Conservation (phyloP, 1,284 basidiomycete genomes). For the Takashimella koratensis region DNA sequence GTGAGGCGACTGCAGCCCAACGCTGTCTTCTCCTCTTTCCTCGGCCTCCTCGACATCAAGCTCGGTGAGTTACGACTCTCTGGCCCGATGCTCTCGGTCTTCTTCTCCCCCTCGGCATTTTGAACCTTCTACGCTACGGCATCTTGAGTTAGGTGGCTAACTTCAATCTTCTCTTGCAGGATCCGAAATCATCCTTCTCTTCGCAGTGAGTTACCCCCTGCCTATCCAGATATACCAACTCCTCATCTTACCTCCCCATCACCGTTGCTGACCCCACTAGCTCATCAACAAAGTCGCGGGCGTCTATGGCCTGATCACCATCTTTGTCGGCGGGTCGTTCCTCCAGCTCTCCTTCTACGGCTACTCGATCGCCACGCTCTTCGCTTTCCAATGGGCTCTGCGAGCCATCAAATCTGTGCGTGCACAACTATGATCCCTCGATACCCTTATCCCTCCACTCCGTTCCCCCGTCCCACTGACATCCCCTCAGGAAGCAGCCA, state of each 20-base stretch:
- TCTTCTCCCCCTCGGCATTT: no score
- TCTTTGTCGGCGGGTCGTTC: constrained; percentile 82
- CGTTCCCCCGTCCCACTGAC: neutral
- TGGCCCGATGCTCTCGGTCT: neutral
- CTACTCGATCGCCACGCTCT: constrained; percentile 81
- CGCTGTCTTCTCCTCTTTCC: constrained; percentile 66
- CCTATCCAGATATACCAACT: constrained; percentile 4
- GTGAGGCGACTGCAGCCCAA: constrained; percentile 27
- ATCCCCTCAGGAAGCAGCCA: constrained; percentile 71
- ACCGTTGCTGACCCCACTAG: constrained; percentile 48
- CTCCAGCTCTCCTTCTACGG: constrained; percentile 88
- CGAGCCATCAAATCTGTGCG: constrained; percentile 75
- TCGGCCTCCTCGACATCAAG: constrained; percentile 82
- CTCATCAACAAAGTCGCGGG: constrained; percentile 98
- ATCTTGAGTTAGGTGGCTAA: no score
- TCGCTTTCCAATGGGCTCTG: constrained; percentile 82
- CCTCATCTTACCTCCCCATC: constrained; percentile 7
- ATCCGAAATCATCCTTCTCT: constrained; percentile 76
- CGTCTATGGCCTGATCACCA: constrained; percentile 89
- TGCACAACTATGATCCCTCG: constrained; percentile 11
- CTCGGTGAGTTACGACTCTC: constrained; percentile 54
- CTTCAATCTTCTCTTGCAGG: constrained; percentile 32
- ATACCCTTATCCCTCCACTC: neutral
- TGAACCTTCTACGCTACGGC: no score
- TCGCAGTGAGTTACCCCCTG: constrained; percentile 60